These are phyloP conservation scores for Cytospora leucostoma DNA, from an alignment of 2,329 filamentous ascomycete species.

Conservation along the genomic window DNA sequence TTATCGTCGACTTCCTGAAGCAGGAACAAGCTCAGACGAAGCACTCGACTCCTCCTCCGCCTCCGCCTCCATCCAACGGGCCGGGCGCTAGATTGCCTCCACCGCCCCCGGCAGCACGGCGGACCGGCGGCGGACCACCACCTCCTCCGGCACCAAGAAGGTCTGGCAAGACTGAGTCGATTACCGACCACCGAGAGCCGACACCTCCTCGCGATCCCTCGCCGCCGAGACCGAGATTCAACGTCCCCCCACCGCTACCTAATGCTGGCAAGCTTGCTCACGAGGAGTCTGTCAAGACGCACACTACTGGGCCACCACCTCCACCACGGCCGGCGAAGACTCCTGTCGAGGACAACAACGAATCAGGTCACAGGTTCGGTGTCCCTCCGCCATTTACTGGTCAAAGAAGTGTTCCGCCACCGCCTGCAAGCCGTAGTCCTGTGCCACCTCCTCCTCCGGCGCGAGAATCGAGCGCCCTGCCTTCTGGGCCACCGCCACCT, in stretches of 20 bases:
- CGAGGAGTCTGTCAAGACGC: constrained; percentile 48
- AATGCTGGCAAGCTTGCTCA: constrained; percentile 87
- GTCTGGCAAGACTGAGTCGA: constrained; percentile 52
- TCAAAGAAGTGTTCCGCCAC: constrained; percentile 69
- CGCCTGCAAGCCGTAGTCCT: constrained; percentile 69
- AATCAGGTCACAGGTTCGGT: constrained; percentile 61
- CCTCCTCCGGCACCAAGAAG: constrained; percentile 62
- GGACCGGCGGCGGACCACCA: constrained; percentile 46
- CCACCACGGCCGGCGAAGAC: constrained; percentile 71
- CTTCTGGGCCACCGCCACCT: constrained; percentile 43
- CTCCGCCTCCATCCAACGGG: constrained; percentile 41
- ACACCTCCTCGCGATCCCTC: constrained; percentile 70
- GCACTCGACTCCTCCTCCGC: constrained; percentile 45
- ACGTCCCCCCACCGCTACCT: constrained; percentile 82
- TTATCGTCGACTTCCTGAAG: constrained; percentile 65
- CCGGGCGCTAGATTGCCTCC: constrained; percentile 43
- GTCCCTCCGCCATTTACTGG: constrained; percentile 81
- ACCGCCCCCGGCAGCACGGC: constrained; percentile 40
- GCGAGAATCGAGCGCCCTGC: constrained; percentile 36
- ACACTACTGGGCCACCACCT: constrained; percentile 63
- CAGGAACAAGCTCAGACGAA: constrained; percentile 51
- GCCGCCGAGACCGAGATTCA: constrained; percentile 72
- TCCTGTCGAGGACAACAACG: constrained; percentile 66
- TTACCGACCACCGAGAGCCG: constrained; percentile 43
- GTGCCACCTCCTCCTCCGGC: constrained; percentile 72